Percentiles rank a stretch among this genome's conserved stretches.
phyloP scores from a whole-genome alignment of 225 moss, liverwort and hornwort genomes.

The Bryum argenteum region DNA sequence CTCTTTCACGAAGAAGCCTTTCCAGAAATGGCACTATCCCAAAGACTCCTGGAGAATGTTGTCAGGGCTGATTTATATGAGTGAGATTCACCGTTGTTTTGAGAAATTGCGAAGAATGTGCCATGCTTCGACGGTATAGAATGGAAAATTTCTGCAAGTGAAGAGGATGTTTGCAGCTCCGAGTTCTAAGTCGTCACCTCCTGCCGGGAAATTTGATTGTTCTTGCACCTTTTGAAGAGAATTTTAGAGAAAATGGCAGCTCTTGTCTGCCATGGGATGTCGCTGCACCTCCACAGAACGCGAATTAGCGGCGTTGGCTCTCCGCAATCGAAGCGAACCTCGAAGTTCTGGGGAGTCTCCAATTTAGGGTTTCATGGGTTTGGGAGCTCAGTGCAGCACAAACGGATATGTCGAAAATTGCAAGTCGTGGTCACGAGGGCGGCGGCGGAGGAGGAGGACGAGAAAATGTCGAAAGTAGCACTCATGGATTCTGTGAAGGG shows the following conservation, averaged over 20 bases:
- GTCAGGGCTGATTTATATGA: background rate
- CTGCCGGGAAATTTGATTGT: background rate
- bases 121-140: background rate
- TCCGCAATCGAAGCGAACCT: slow-evolving; percentile 1
- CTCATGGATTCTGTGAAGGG: slow-evolving; percentile 30
- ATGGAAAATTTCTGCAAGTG: background rate
- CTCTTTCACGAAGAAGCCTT: background rate
- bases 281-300: slow-evolving; percentile 15
- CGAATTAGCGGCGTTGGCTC: slow-evolving; percentile 11
- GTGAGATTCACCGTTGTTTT: background rate
- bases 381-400: background rate
- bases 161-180: slow-evolving; percentile 11
- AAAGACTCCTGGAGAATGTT: background rate
- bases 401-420: slow-evolving; percentile 26
- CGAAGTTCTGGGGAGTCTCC: slow-evolving; percentile 2
- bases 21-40: background rate
- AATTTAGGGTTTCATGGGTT: slow-evolving; percentile 23
- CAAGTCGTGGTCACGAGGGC: slow-evolving; percentile 22
- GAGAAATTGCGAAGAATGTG: background rate
- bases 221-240: background rate
- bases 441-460: slow-evolving; percentile 14
- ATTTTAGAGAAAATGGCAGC: slow-evolving; percentile 7
- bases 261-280: slow-evolving; percentile 28
- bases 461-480: background rate
- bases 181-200: slow-evolving; percentile 1